A percentile compares a stretch with the other conserved stretches of the same genome.
These are phyloP conservation scores for Zanthoxylum bungeanum DNA, from an alignment of 345 rosid species.

Conservation along the genomic window DNA sequence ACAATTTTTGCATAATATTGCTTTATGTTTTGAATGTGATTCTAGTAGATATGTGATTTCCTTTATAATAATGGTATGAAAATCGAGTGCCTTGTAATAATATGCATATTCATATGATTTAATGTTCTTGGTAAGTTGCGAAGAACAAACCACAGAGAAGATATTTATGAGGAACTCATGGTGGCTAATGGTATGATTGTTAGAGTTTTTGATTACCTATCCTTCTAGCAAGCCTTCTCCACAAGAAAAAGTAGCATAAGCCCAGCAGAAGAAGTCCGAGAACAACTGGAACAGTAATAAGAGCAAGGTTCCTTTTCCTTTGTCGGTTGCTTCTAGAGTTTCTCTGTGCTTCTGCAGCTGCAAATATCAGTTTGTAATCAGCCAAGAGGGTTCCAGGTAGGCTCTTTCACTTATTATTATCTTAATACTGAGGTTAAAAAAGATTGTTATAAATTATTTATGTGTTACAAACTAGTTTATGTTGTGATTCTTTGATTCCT, in stretches of 20 bases:
- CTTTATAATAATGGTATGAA: background rate
- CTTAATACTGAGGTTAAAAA: no score
- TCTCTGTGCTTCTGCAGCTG: background rate
- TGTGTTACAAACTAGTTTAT: no score
- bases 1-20: background rate
- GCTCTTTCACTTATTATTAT: no score
- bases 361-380: background rate
- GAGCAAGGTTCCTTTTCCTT: background rate
- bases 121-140: no score
- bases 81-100: background rate
- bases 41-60: no score
- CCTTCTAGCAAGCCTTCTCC: background rate
- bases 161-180: no score
- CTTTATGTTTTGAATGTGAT: background rate
- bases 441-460: no score
- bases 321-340: background rate
- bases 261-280: background rate
- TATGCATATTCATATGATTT: no score
- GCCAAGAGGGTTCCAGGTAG: background rate
- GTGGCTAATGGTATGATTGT: background rate
- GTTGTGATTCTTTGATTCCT: no score
- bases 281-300: background rate
- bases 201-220: background rate
- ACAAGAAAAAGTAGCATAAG: background rate
- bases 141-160: no score